These are phyloP conservation scores for Lactarius hatsudake DNA, from an alignment of 768 basidiomycete genomes.

Conservation along the genomic window DNA sequence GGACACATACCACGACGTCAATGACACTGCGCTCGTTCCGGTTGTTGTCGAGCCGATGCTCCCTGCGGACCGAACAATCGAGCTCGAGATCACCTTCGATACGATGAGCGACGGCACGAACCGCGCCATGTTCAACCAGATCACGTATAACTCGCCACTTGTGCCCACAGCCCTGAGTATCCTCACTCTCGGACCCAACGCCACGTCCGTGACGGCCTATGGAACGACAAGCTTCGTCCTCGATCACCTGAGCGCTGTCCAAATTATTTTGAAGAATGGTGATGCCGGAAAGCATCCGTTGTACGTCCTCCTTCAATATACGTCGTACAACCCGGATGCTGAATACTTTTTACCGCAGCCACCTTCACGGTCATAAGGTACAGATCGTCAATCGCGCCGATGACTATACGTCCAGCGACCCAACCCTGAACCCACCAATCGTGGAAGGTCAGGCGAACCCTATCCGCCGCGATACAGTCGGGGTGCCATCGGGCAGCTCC, in stretches of 20 bases:
- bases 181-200: constrained; percentile 73
- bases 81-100: constrained; percentile 73
- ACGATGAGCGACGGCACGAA: constrained; percentile 87
- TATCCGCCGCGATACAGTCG: constrained; percentile 86
- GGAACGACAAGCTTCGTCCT: constrained; percentile 77
- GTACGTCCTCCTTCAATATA: constrained; percentile 42
- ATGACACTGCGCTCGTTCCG: constrained; percentile 72
- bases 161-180: constrained; percentile 77
- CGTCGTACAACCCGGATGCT: background rate
- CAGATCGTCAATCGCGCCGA: constrained; percentile 72
- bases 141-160: constrained; percentile 65
- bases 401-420: constrained; percentile 72
- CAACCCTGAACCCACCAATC: constrained; percentile 75
- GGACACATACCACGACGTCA: constrained; percentile 55
- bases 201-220: constrained; percentile 66
- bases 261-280: constrained; percentile 71
- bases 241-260: constrained; percentile 69
- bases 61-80: constrained; percentile 53
- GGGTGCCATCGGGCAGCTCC: constrained; percentile 63
- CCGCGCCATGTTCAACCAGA: constrained; percentile 69
- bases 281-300: constrained; percentile 83
- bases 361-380: constrained; percentile 86
- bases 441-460: constrained; percentile 81
- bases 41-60: constrained; percentile 49
- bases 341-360: constrained; percentile 46